phyloP scores from a whole-genome alignment of 768 basidiomycete genomes.

The Kwoniella pini region DNA sequence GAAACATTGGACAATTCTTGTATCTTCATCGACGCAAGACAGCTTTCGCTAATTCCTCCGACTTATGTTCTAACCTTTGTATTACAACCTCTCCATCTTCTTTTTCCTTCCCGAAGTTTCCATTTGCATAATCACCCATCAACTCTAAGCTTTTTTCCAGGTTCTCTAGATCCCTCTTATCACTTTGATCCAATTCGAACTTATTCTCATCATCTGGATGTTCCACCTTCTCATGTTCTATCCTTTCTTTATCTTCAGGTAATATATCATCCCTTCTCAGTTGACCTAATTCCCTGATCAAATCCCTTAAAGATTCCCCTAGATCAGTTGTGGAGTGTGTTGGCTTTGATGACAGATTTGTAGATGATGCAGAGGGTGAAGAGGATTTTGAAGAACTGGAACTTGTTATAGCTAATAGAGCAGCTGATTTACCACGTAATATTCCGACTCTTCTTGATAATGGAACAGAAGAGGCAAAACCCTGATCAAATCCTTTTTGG shows the following conservation, averaged over 20 bases:
- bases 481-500: slow-evolving; percentile 86
- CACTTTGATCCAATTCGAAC: slow-evolving; percentile 32
- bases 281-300: slow-evolving; percentile 62
- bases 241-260: slow-evolving; percentile 74
- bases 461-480: slow-evolving; percentile 65
- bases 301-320: slow-evolving; percentile 56
- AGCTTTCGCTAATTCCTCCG: slow-evolving; percentile 23
- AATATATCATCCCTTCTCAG: slow-evolving; percentile 72
- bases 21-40: slow-evolving; percentile 6
- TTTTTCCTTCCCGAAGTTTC: background rate
- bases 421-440: slow-evolving; percentile 71
- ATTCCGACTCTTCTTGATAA: slow-evolving; percentile 74
- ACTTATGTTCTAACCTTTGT: slow-evolving; percentile 19
- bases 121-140: slow-evolving; percentile 18
- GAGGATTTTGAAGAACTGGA: slow-evolving; percentile 2
- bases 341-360: too few species aligned
- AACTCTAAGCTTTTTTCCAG: slow-evolving; percentile 57
- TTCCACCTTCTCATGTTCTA: slow-evolving; percentile 64
- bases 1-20: too few species aligned
- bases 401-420: slow-evolving; percentile 59
- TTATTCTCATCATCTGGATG: slow-evolving; percentile 48
- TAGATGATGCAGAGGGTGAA: background rate
- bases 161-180: slow-evolving; percentile 59
- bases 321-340: background rate
- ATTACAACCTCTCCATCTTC: slow-evolving; percentile 13